Evolutionary conservation across 1,284 basidiomycete genomes (phyloP).

Genomic region (Vanrija sp.): DNA sequence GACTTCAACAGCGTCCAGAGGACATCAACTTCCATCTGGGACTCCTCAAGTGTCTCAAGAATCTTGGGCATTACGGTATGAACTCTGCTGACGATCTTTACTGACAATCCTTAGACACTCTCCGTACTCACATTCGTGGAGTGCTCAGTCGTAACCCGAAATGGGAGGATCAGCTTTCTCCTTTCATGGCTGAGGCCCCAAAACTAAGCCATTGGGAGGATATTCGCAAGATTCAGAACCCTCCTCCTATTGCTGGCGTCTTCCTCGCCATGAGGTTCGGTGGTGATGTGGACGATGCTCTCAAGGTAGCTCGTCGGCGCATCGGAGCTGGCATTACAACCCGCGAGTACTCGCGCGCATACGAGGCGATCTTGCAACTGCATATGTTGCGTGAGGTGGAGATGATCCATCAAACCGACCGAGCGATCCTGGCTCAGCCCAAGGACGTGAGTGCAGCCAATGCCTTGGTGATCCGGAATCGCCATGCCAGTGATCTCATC

Average conservation of each 20-base stretch:
- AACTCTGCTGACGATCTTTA: not conserved
- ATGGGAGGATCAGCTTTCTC: constrained; percentile 74
- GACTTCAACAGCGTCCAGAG: constrained; percentile 83
- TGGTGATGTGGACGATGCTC: constrained; percentile 53
- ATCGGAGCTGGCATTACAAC: constrained; percentile 79
- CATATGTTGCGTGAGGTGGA: constrained; percentile 88
- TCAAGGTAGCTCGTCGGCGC: constrained; percentile 66
- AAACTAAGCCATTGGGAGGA: constrained; percentile 92
- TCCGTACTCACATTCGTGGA: constrained; percentile 91
- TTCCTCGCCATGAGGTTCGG: constrained; percentile 68
- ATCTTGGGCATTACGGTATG: constrained; percentile 94
- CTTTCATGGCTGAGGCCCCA: constrained; percentile 90
- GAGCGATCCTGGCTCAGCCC: not conserved
- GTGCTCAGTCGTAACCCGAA: constrained; percentile 79
- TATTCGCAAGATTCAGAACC: constrained; percentile 56
- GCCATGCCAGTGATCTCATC: constrained; percentile 22
- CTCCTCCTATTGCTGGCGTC: constrained; percentile 75
- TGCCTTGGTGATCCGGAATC: constrained; percentile 1
- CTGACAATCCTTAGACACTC: constrained; percentile 63
- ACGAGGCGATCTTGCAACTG: constrained; percentile 80
- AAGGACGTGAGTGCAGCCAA: not conserved
- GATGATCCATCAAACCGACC: constrained; percentile 59
- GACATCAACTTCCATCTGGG: constrained; percentile 87
- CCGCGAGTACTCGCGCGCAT: constrained; percentile 76
- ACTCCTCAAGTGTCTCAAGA: constrained; percentile 83